Evolutionary conservation across 768 basidiomycete species (phyloP), one percentile per base, ranked within the genome.

Genomic region (Suillus lakei): DNA sequence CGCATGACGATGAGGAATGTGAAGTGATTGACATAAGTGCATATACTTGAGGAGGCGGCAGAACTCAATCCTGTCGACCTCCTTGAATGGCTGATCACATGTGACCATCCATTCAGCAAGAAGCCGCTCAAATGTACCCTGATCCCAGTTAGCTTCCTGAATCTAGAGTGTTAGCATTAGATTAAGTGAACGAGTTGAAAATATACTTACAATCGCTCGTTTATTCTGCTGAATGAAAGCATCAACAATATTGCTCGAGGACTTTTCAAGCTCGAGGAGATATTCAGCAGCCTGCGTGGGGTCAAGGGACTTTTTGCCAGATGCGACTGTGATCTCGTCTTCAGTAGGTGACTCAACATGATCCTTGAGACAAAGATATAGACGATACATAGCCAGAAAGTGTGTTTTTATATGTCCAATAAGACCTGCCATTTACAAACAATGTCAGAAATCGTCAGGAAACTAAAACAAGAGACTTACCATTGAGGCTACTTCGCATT

Each of bases 141-240:
- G 74, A 54, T 74, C 67, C 23, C 65, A 74, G 50, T 71, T 71
- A 58, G 68, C 69, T 62, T 67, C 68, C 73, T 64, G 75, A n/a
- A n/a, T n/a, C n/a, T n/a, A n/a, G n/a, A n/a, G n/a, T n/a, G n/a
- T n/a, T n/a, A n/a, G n/a, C n/a, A n/a, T n/a, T n/a, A n/a, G n/a
- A n/a, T n/a, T n/a, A n/a, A n/a, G n/a, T n/a, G n/a, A n/a, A n/a
- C n/a, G n/a, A n/a, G n/a, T n/a, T n/a, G n/a, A n/a, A n/a, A n/a
- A n/a, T n/a, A n/a, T n/a, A n/a, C n/a, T n/a, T n/a, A n/a, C n/a
- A n/a, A n/a, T n/a, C 41, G 38, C 38, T 39, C 38, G 10, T 39
- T 39, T 10, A 39, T 39, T 39, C 12, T 39, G 38, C 10, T 39
- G 38, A 15, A 12, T 13, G 12, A 39, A 39, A 70, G 70, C 67